phyloP scores from a whole-genome alignment of 2,329 filamentous ascomycete species.

The Xenoacremonium recifei region DNA sequence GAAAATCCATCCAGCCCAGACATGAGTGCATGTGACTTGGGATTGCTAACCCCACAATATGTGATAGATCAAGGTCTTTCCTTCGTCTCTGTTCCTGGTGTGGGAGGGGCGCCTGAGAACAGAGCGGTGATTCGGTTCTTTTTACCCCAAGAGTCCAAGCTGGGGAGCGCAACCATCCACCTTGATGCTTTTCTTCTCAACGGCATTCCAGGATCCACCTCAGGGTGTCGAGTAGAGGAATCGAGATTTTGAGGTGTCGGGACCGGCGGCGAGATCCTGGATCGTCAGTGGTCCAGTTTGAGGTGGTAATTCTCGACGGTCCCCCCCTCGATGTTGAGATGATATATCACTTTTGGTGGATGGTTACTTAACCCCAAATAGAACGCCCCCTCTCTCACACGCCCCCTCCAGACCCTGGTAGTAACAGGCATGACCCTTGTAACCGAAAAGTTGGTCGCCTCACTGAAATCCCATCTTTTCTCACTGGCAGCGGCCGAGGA shows the following conservation, averaged over 20 bases:
- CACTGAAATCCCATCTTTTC: constrained; percentile 19
- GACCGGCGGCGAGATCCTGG: constrained; percentile 19
- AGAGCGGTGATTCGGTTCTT: constrained; percentile 7
- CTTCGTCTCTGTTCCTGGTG: background rate
- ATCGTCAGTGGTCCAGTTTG: constrained; percentile 18
- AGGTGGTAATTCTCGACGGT: constrained; percentile 14
- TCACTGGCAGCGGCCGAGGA: constrained; percentile 23
- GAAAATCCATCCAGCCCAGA: constrained; percentile 13
- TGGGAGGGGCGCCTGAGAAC: constrained; percentile 11
- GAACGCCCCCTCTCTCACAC: constrained; percentile 10
- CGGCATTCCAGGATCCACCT: constrained; percentile 1
- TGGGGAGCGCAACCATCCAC: background rate
- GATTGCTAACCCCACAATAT: constrained; percentile 16
- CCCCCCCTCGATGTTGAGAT: constrained; percentile 10
- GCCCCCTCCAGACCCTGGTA: constrained; percentile 7
- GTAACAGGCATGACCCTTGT: constrained; percentile 7
- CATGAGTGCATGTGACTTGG: constrained; percentile 16
- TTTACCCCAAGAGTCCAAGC: constrained; percentile 6
- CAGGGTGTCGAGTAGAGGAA: constrained; percentile 9
- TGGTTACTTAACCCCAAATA: constrained; percentile 20
- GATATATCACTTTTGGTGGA: constrained; percentile 20
- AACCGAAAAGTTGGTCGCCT: constrained; percentile 10
- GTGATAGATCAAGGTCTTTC: constrained; percentile 16
- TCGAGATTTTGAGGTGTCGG: constrained; percentile 19
- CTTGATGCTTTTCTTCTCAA: background rate